Percentiles rank a stretch among this genome's conserved stretches.
phyloP scores from a whole-genome alignment of 352 stramenopile species.

The Globisporangium rhizosaccharum region DNA sequence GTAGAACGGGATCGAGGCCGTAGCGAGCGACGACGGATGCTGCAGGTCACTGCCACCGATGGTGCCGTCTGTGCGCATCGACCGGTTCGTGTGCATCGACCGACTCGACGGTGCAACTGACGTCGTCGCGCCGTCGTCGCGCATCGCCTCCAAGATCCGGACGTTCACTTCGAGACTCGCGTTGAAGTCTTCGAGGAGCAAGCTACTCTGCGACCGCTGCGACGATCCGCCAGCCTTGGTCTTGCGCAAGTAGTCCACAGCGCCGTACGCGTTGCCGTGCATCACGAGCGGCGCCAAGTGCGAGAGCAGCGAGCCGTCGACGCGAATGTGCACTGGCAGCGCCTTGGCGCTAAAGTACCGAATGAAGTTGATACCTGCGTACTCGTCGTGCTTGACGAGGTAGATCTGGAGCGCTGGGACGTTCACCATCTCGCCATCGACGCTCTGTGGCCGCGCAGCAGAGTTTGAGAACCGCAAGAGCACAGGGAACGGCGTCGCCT shows the following conservation, averaged over 20 bases:
- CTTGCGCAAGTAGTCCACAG: constrained; percentile 12
- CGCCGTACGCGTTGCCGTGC: constrained; percentile 40
- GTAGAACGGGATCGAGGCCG: constrained; percentile 13
- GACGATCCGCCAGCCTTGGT: constrained; percentile 14
- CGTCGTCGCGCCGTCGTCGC: constrained; percentile 47
- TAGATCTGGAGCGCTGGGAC: constrained; percentile 69
- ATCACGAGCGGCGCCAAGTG: constrained; percentile 64
- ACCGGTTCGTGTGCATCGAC: constrained; percentile 24
- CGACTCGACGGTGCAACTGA: constrained; percentile 35
- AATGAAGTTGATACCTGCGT: constrained; percentile 85
- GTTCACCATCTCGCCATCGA: constrained; percentile 46
- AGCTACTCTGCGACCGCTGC: constrained; percentile 35
- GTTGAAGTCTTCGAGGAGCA: constrained; percentile 70
- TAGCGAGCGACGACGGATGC: not conserved
- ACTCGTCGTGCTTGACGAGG: constrained; percentile 83
- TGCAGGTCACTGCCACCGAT: constrained; percentile 10
- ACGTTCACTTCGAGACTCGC: constrained; percentile 63
- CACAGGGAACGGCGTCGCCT: constrained; percentile 77
- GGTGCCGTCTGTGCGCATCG: constrained; percentile 13
- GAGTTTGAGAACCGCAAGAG: constrained; percentile 78
- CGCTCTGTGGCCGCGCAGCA: constrained; percentile 32
- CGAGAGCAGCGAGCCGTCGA: constrained; percentile 77
- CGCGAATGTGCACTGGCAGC: constrained; percentile 70
- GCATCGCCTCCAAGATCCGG: constrained; percentile 64
- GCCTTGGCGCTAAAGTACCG: constrained; percentile 71